Evolutionary conservation across 441 rosid species (phyloP), one percentile per base, ranked within the genome.

Genomic region (Isatis lusitanica): DNA sequence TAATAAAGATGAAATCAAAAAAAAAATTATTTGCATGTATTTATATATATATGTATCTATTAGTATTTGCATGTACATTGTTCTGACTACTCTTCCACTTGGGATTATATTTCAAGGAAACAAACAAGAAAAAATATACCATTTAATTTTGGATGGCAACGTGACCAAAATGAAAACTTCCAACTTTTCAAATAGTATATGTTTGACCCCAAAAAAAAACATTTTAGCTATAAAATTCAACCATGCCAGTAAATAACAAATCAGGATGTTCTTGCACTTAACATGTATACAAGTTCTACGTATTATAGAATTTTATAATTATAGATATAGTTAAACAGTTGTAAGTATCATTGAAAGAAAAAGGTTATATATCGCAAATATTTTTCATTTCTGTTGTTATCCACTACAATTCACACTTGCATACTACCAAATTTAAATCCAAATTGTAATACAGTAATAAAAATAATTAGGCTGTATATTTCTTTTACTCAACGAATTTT

Each of bases 41-140:
- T 8, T 15, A 17, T 30, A 17, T 73, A n/a, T 70, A 21, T 36
- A 3, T 35, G 2, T 42, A 12, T 52, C 0, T 28, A 35, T 35
- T 55, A 46, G 17, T 12, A 31, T 18, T 51, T 39, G 35, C 76
- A 44, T 55, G 64, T 26, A 64, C 65, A 64, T 35, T 65, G 38
- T 56, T 46, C 47, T 33, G 30, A 43, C 17, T 62, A 33, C 24
- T 43, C 58, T 65, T 73, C 71, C 71, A 73, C 77, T 65, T 73
- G 66, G 24, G 0, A 73, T 60, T 73, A 73, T 38, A 57, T 36
- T 57, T 46, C 52, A 73, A 47, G 42, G 26, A 46, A 65, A 65
- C 66, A 73, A 65, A 65, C 71, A 73, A 72, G 17, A 30, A 9
- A 21, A 28, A 30, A 21, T 17, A 15, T 7, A 31, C n/a, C 55